Evolutionary conservation across 768 basidiomycete species (phyloP).

Genomic region (Suillus alpinus): DNA sequence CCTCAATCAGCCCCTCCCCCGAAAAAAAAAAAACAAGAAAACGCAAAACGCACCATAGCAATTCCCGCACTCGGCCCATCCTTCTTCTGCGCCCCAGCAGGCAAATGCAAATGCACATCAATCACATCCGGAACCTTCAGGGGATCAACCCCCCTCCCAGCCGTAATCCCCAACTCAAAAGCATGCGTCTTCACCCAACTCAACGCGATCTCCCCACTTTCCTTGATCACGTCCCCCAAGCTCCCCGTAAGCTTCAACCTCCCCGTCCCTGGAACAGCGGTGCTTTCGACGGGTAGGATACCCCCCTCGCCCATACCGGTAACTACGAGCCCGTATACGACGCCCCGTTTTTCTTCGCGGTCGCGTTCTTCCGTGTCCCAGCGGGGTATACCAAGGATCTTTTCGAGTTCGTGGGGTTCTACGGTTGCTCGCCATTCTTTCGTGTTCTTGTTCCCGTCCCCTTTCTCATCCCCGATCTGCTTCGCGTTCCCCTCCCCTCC

Average conservation of each 20-base stretch:
- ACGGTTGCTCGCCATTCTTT: constrained; percentile 59
- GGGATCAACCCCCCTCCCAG: constrained; percentile 65
- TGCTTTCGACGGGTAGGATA: constrained; percentile 82
- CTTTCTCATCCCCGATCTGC: background rate
- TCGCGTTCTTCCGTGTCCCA: constrained; percentile 82
- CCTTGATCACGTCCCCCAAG: constrained; percentile 88
- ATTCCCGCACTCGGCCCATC: constrained; percentile 91
- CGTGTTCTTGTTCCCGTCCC: background rate
- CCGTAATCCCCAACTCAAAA: constrained; percentile 76
- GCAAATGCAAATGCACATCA: constrained; percentile 87
- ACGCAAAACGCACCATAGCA: constrained; percentile 58
- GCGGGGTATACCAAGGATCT: constrained; percentile 75
- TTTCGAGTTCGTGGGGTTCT: constrained; percentile 71
- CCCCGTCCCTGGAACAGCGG: constrained; percentile 73
- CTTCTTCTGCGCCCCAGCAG: constrained; percentile 89
- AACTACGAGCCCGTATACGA: constrained; percentile 87
- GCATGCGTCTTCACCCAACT: constrained; percentile 91
- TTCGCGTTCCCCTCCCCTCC: constrained; percentile 8
- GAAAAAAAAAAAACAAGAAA: background rate
- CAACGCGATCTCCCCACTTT: constrained; percentile 85
- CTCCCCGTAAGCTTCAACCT: constrained; percentile 77
- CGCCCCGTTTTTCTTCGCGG: constrained; percentile 66
- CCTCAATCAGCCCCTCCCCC: background rate
- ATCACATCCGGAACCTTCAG: constrained; percentile 69
- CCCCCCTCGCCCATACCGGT: constrained; percentile 86